These are phyloP conservation scores for Vicia faba DNA, from an alignment of 306 rosid species.

Conservation along the genomic window DNA sequence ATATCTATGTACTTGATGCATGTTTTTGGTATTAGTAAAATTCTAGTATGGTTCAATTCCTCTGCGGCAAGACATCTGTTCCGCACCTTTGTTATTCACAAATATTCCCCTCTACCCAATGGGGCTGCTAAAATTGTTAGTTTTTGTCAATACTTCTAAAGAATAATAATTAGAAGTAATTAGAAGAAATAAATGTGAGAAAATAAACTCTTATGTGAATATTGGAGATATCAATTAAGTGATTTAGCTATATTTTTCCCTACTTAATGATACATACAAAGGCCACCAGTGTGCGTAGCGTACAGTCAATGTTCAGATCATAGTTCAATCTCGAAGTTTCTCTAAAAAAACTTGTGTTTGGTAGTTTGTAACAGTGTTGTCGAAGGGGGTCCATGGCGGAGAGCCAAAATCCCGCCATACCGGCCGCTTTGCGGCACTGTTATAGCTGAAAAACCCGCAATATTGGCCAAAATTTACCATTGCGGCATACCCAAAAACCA, in stretches of 20 bases:
- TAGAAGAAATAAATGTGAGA: constrained; percentile 24
- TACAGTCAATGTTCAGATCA: constrained; percentile 1
- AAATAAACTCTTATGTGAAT: constrained; percentile 20
- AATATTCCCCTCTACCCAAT: neutral
- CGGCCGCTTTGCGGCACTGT: too few species aligned
- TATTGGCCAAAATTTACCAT: too few species aligned
- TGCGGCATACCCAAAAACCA: too few species aligned
- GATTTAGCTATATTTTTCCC: constrained; percentile 3
- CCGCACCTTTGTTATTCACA: constrained; percentile 9
- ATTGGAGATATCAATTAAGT: neutral
- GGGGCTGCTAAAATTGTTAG: neutral
- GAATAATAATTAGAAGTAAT: too few species aligned
- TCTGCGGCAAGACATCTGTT: constrained; percentile 12
- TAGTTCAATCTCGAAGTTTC: constrained; percentile 7
- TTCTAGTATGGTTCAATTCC: neutral
- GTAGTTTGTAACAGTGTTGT: too few species aligned
- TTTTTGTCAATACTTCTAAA: neutral
- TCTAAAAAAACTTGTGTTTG: neutral
- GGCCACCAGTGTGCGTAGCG: constrained; percentile 1
- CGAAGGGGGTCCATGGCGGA: too few species aligned
- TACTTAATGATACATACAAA: neutral
- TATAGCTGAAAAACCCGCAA: too few species aligned
- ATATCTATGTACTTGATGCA: neutral
- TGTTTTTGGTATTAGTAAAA: constrained; percentile 3
- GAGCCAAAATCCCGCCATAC: too few species aligned